Evolutionary conservation across 192 early-diverging fungal species (phyloP).

Genomic region (Coemansia sp.): DNA sequence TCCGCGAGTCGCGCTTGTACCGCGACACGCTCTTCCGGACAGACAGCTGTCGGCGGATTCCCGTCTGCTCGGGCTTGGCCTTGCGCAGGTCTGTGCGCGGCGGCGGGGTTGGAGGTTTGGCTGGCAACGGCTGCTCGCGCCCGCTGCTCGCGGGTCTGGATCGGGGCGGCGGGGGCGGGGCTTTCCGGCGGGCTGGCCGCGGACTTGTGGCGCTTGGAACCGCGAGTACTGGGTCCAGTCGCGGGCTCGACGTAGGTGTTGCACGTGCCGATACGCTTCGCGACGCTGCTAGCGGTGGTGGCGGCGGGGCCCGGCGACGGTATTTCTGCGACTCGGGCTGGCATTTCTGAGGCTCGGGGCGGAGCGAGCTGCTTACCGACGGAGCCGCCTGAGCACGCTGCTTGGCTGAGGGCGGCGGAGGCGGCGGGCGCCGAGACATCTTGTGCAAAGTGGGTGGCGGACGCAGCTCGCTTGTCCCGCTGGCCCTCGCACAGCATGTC

Average conservation of each 20-base stretch:
- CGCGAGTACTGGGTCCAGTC: not conserved
- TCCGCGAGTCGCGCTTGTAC: conserved; percentile 30
- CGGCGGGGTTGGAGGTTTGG: conserved; percentile 8
- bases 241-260: not conserved
- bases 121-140: not conserved
- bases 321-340: conserved; percentile 4
- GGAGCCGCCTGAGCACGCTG: not conserved
- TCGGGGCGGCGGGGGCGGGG: conserved; percentile 24
- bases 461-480: conserved; percentile 1
- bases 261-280: not conserved
- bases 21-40: conserved; percentile 47
- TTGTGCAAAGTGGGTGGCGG: not conserved
- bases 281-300: conserved; percentile 16
- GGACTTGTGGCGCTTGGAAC: conserved; percentile 5
- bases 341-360: too few relatives aligned
- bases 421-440: conserved; percentile 11
- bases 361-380: conserved; percentile 1
- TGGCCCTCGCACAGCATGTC: conserved; percentile 24
- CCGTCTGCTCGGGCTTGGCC: conserved; percentile 26
- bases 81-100: conserved; percentile 4
- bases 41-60: conserved; percentile 45
- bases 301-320: conserved; percentile 34
- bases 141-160: conserved; percentile 4
- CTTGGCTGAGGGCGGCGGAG: conserved; percentile 17
- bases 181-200: conserved; percentile 21